Evolutionary conservation across 2,329 filamentous ascomycete species (phyloP), one percentile per base, ranked within the genome.

Genomic region (Fusarium sp.): DNA sequence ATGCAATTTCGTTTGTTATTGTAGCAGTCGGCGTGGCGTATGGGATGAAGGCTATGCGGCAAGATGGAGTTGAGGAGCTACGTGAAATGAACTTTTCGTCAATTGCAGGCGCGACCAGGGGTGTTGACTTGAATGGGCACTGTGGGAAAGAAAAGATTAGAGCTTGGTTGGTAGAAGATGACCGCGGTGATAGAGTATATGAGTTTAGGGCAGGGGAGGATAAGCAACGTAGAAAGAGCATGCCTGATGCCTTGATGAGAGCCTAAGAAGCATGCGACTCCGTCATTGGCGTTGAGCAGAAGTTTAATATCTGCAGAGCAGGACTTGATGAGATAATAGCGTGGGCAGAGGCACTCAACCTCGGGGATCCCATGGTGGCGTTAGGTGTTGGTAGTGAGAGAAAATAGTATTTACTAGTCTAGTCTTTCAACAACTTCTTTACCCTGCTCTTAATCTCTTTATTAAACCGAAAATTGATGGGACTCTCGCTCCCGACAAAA

Each of bases 401-500:
- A 5, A 11, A 20, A 15, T 15, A 15, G 15, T 23, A 6, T 24
- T 8, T 8, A 23, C 11, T 8, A 28, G 11, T 9, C 24, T 41
- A 50, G 9, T 33, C n/a, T n/a, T 11, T 20, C 0, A 63, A n/a
- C 0, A 63, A 16, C 9, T 58, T 68, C 6, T 43, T 57, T 0
- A 53, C 42, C 10, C 47, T 50, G 4, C 21, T 12, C 13, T 57
- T 62, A 2, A 57, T 24, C 8, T 28, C 35, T 5, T 37, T 41
- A 1, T 38, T 44, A 8, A 68, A n/a, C 6, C 48, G 35, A 9
- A 63, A 68, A 3, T 68, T 68, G 1, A 68, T 35, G 5, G 65
- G 65, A 18, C 65, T 68, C 12, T 68, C 65, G 24, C 65, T 68
- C 23, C 64, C 63, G 20, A 68, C 65, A 59, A 68, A 68, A 0